Percentiles rank a stretch among this genome's conserved stretches.
phyloP scores from a whole-genome alignment of 352 stramenopile genomes.

The Blastocystis sp. region DNA sequence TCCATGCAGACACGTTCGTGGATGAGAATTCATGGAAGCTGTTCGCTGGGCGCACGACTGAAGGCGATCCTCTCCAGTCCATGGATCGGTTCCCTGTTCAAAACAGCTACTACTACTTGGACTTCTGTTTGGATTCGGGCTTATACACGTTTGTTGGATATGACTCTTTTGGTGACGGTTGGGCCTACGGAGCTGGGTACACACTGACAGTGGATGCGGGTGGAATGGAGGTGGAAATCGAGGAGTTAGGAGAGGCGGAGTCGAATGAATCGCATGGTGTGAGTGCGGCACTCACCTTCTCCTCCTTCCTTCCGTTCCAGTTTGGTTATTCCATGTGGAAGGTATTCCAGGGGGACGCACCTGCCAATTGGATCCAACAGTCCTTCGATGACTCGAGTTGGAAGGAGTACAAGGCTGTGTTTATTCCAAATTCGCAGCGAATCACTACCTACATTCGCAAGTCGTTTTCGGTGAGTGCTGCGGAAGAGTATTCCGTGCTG shows the following conservation, averaged over 20 bases:
- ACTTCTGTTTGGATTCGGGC: not conserved
- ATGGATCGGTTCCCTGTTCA: not conserved
- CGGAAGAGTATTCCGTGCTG: not conserved
- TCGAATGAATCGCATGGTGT: not conserved
- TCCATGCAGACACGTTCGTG: not conserved
- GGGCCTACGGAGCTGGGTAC: not conserved
- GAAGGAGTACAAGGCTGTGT: not conserved
- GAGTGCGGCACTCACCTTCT: not conserved
- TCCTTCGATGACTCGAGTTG: constrained; percentile 18
- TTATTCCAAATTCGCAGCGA: not conserved
- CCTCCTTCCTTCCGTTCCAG: constrained; percentile 1
- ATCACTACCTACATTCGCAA: constrained; percentile 6
- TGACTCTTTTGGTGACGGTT: not conserved
- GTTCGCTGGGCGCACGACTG: not conserved
- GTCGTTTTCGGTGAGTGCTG: not conserved
- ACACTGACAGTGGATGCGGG: not conserved
- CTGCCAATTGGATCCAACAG: not conserved
- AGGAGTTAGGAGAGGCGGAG: not conserved
- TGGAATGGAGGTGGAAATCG: not conserved
- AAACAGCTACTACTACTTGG: not conserved
- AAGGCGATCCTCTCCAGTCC: not conserved
- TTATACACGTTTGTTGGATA: not conserved
- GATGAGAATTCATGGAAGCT: not conserved
- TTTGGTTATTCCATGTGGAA: not conserved
- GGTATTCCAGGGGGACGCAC: not conserved